Conservation (phyloP, 1,284 basidiomycete species). For the Austroboletus niveus region DNA sequence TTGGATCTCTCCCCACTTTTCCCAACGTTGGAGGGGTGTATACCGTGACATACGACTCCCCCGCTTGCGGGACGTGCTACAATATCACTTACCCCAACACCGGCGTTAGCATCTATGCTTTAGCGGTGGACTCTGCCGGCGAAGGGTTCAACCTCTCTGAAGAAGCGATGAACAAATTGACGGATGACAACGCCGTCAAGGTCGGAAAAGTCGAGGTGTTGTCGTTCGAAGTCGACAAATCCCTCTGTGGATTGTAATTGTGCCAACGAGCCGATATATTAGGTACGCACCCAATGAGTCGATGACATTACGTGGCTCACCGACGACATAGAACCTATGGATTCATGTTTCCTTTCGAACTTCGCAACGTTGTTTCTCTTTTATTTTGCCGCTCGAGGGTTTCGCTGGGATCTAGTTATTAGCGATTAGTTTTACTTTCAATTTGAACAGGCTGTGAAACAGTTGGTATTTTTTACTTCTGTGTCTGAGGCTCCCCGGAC, state of each 20-base stretch:
- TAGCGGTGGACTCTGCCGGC: constrained; percentile 32
- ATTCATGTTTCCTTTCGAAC: too few relatives aligned
- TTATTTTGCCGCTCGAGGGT: too few relatives aligned
- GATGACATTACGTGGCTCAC: too few relatives aligned
- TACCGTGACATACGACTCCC: constrained; percentile 19
- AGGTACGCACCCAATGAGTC: too few relatives aligned
- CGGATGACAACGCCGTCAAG: constrained; percentile 12
- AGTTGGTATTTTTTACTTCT: too few relatives aligned
- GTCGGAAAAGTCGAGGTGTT: not conserved
- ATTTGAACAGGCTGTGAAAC: too few relatives aligned
- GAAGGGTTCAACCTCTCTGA: constrained; percentile 37
- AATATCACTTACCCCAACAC: not conserved
- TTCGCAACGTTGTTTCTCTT: too few relatives aligned
- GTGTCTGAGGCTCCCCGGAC: too few relatives aligned
- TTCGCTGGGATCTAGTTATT: too few relatives aligned
- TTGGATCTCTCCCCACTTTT: constrained; percentile 42
- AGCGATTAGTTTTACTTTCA: too few relatives aligned
- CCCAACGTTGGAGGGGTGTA: constrained; percentile 46
- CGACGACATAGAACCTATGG: too few relatives aligned
- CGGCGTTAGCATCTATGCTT: not conserved
- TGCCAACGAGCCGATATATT: too few relatives aligned
- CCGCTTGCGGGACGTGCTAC: not conserved
- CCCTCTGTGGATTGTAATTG: not conserved
- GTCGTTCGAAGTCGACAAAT: not conserved
- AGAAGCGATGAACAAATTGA: constrained; percentile 46